Evolutionary conservation across 108 stramenopile genomes (phyloP).

Genomic region (Pseudonitzschia delicatissima): DNA sequence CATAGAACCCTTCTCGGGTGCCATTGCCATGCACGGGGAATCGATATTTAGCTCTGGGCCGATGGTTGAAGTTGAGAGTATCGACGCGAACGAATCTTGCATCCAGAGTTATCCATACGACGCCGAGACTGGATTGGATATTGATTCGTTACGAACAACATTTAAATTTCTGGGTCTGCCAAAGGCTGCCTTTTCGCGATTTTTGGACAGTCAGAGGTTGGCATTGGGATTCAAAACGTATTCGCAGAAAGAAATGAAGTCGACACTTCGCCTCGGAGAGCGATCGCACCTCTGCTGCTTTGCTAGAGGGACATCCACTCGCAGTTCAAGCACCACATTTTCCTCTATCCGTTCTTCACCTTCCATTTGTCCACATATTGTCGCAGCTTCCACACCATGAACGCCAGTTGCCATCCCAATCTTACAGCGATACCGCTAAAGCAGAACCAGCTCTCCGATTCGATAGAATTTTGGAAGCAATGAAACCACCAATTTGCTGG

Average conservation of each 20-base stretch:
- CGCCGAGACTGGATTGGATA: constrained; percentile 41
- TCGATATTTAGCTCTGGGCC: constrained; percentile 36
- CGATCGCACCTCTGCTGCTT: constrained; percentile 55
- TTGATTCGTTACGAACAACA: constrained; percentile 49
- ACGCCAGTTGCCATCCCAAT: constrained; percentile 9
- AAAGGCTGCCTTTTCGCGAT: constrained; percentile 66
- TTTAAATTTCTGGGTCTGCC: constrained; percentile 78
- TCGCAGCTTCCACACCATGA: constrained; percentile 54
- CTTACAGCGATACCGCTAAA: neutral
- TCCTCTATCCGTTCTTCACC: constrained; percentile 59
- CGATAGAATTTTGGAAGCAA: constrained; percentile 52
- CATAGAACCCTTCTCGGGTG: constrained; percentile 16
- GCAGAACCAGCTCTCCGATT: constrained; percentile 65
- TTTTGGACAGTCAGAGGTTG: constrained; percentile 76
- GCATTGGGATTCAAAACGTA: constrained; percentile 75
- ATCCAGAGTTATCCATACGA: constrained; percentile 74
- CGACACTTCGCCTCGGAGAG: constrained; percentile 34
- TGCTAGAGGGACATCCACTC: constrained; percentile 76
- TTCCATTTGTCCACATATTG: constrained; percentile 74
- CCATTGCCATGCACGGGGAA: constrained; percentile 12
- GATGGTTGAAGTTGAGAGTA: constrained; percentile 65
- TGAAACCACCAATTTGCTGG: constrained; percentile 78
- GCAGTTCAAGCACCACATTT: constrained; percentile 61
- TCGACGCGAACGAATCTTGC: constrained; percentile 66
- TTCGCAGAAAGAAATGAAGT: constrained; percentile 51